These are phyloP conservation scores for Ascochyta koolunga DNA, from an alignment of 2,329 filamentous ascomycete species.

Conservation along the genomic window DNA sequence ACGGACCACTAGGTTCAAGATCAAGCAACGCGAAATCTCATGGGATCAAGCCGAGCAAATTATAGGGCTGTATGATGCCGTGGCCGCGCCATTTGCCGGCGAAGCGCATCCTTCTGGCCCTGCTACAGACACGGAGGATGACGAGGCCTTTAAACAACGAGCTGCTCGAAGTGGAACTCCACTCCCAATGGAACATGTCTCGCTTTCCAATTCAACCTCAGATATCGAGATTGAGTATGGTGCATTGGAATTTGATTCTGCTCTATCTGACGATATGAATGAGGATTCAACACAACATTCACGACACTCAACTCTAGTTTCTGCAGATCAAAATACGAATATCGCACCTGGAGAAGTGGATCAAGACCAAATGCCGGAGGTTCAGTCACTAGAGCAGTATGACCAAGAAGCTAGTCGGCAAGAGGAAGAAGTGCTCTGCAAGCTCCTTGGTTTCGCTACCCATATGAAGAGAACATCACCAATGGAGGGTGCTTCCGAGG, in stretches of 20 bases:
- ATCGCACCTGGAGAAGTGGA: not conserved
- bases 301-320: not conserved
- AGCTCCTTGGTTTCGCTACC: constrained; percentile 46
- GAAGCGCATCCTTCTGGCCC: constrained; percentile 28
- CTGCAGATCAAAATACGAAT: constrained; percentile 7
- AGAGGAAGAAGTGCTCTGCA: constrained; percentile 56
- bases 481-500: constrained; percentile 34
- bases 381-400: constrained; percentile 46
- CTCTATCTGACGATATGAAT: constrained; percentile 2
- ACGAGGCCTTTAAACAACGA: constrained; percentile 23
- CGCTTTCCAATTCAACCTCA: constrained; percentile 21
- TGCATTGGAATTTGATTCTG: not conserved
- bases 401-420: constrained; percentile 53
- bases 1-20: constrained; percentile 12
- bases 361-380: not conserved
- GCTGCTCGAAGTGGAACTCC: constrained; percentile 38
- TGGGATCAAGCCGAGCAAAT: constrained; percentile 50
- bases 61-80: constrained; percentile 17
- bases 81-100: constrained; percentile 35
- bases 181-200: constrained; percentile 26
- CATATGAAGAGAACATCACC: constrained; percentile 18
- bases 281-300: not conserved
- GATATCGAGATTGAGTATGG: constrained; percentile 8
- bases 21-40: constrained; percentile 48
- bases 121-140: constrained; percentile 20